Percentiles rank a stretch among this genome's conserved stretches.
These are phyloP conservation scores for Vitis vinifera DNA, from an alignment of 164 flowering plant species.

Conservation along the genomic window ASM3070453v1 NC_081811.1:4947501-4948000, in stretches of 20 bases:
- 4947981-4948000: constrained; percentile 17
- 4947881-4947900: constrained; percentile 19
- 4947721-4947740: constrained; percentile 23
- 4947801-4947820: constrained; percentile 28
- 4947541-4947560: not conserved
- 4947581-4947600: no score
- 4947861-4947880: constrained; percentile 17
- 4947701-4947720: constrained; percentile 25
- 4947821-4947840: constrained; percentile 8
- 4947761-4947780: constrained; percentile 20
- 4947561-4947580: not conserved
- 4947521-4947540: constrained; percentile 11
- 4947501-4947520: constrained; percentile 7
- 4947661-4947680: constrained; percentile 14
- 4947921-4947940: constrained; percentile 19
- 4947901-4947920: constrained; percentile 10
- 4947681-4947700: constrained; percentile 31
- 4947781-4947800: constrained; percentile 18
- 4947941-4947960: constrained; percentile 24
- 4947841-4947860: constrained; percentile 27
- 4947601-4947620: no score
- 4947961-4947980: constrained; percentile 34
- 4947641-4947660: not conserved
- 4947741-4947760: constrained; percentile 30
- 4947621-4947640: no score